These are phyloP conservation scores for Moesziomyces parantarcticus DNA, from an alignment of 1,284 basidiomycete genomes.

Conservation along the genomic window DNA sequence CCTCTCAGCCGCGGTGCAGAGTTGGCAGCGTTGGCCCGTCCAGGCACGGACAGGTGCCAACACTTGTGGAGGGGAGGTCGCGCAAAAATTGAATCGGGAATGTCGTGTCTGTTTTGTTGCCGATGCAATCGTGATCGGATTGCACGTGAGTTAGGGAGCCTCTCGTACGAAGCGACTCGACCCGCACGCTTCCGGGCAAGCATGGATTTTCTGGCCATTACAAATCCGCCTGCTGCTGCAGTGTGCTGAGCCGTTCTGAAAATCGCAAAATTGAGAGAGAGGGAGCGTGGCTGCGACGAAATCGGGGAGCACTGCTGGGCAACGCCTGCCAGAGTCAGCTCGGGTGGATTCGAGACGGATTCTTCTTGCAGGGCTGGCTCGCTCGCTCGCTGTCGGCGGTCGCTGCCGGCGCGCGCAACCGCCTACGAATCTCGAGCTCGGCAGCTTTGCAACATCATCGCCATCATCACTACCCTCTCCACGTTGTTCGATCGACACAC, in stretches of 20 bases:
- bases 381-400: no score
- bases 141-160: no score
- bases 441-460: slow-evolving; percentile 4
- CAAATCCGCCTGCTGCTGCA: slow-evolving; percentile 20
- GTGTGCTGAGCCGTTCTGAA: not conserved
- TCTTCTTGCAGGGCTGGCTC: no score
- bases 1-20: no score
- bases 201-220: slow-evolving; percentile 12
- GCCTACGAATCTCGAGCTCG: not conserved
- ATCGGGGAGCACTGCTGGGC: no score
- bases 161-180: slow-evolving; percentile 20
- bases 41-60: no score
- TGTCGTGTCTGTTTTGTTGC: not conserved
- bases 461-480: slow-evolving; percentile 1
- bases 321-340: no score
- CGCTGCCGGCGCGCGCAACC: no score
- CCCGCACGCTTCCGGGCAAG: slow-evolving; percentile 23
- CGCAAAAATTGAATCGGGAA: no score
- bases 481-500: slow-evolving; percentile 13
- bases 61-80: slow-evolving; percentile 2
- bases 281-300: no score
- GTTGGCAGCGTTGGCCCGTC: no score
- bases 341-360: no score
- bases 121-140: slow-evolving; percentile 25
- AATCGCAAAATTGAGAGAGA: slow-evolving; percentile 2